Evolutionary conservation across 345 rosid species (phyloP), one percentile per base, ranked within the genome.

Genomic region (Acer negundo): DNA sequence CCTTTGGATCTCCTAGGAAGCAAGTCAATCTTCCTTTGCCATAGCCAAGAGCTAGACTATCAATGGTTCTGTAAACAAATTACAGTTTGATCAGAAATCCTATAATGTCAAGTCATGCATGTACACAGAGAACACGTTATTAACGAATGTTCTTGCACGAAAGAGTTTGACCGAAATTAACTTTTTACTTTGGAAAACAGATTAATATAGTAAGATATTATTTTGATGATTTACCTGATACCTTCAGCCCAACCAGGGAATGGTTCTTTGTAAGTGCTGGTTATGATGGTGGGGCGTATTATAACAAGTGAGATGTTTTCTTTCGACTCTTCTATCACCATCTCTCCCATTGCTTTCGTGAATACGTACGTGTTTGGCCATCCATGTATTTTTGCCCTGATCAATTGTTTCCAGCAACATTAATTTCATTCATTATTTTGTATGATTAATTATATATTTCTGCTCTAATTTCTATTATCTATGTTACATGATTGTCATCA

Each of bases 191-290:
- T 4, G 38, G 38, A 35, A 3, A 35, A 35, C 38, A 35, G 38
- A 35, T 35, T 35, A 35, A 22, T n/a, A 20, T 44, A 20, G 42
- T 15, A 11, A 31, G 44, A 28, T 28, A 28, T 28, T 28, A 28
- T 22, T 24, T 3, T 24, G 8, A 9, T 26, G 56, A 8, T 6
- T 64, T 62, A 89, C 94, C 92, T 89, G 28, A 83, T 44, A 10
- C 98, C 97, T 87, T 94, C 98, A 69, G 83, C 87, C 98, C 98
- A 94, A 12, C 98, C 97, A 0, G 94, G 89, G 79, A 94, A 93
- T 11, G 98, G 97, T 24, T 93, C 93, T 55, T 76, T 88, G 84
- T 75, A 80, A 64, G 98, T 94, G 76, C 97, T 90, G 7, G 90
- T 89, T 61, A 95, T 62, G 40, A 95, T 90, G 3, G 96, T 81